Evolutionary conservation across 768 basidiomycete species (phyloP), one percentile per base, ranked within the genome.

Genomic region (Termitomyces bulborhizus): DNA sequence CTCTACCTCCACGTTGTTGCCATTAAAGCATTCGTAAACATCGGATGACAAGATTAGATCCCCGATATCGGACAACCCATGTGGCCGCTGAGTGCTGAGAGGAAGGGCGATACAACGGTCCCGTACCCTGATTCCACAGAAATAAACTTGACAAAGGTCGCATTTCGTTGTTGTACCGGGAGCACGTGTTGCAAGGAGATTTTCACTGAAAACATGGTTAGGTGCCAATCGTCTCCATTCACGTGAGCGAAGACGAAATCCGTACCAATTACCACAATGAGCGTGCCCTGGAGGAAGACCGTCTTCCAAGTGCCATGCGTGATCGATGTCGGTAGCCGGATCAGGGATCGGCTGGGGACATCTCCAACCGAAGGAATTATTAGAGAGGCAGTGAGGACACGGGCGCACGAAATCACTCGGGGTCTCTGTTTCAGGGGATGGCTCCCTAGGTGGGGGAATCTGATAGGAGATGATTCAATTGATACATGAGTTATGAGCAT

Each of bases 331-430:
- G 18, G 71, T 68, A 13, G 71, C 75, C 44, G 88, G 90, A 70
- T 93, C 89, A 8, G 81, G 71, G 26, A 93, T 83, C 37, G 91
- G 91, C 48, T 82, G 78, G n/a, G 89, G 85, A 64, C 91, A 93
- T 60, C 76, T 74, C 88, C 89, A 93, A 2, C 86, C 89, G 62
- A 78, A 89, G 6, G 77, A 76, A 62, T 93, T 93, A 49, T 81
- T 82, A 1, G 79, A 73, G 15, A 69, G 41, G 63, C 90, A 93
- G 60, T 92, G 88, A 0, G 91, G 88, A 64, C 91, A 93, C 6
- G 91, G 91, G 9, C 85, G 83, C 1, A 82, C 81, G 68, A 77
- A 85, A 51, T 90, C 86, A 18, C 74, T 70, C 51, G 79, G 83
- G 42, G 79, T 75, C 63, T 85, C 82, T 37, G 88, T 86, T 65